These are phyloP conservation scores for Apiospora malaysiana DNA, from an alignment of 2,329 filamentous ascomycete species.

Conservation along the genomic window DNA sequence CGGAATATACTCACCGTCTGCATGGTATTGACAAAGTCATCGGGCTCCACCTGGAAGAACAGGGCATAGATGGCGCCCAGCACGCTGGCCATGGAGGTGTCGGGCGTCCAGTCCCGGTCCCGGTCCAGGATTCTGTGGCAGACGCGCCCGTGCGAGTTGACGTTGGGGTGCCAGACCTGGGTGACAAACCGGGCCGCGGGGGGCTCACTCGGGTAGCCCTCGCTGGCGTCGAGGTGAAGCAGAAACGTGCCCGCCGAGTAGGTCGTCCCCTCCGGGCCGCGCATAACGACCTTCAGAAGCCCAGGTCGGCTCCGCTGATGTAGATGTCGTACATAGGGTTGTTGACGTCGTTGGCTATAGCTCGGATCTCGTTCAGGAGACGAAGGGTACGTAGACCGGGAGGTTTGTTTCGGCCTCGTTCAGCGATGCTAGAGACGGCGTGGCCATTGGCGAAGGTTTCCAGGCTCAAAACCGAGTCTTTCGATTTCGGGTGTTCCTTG, in stretches of 20 bases:
- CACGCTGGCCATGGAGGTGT: constrained; percentile 29
- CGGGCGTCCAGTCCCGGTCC: constrained; percentile 32
- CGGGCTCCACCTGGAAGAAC: constrained; percentile 27
- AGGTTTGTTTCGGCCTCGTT: not conserved
- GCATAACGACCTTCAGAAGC: constrained; percentile 47
- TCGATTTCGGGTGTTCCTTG: no score
- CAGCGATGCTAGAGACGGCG: not conserved
- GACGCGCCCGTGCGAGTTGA: constrained; percentile 76
- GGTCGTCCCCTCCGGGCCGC: constrained; percentile 31
- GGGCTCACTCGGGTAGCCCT: constrained; percentile 81
- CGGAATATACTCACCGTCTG: not conserved
- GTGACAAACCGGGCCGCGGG: constrained; percentile 80
- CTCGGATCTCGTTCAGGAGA: not conserved
- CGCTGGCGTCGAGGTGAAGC: constrained; percentile 76
- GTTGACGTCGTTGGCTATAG: not conserved
- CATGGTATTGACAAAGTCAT: constrained; percentile 27
- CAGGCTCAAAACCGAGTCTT: not conserved
- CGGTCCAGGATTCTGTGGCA: constrained; percentile 50
- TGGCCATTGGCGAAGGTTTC: not conserved
- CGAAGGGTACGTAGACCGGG: not conserved
- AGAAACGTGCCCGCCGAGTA: constrained; percentile 71
- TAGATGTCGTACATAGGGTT: constrained; percentile 39
- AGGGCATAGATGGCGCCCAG: constrained; percentile 29
- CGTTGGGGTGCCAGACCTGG: constrained; percentile 82
- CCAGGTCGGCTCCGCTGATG: constrained; percentile 44